Conservation (phyloP, 2,329 filamentous ascomycete genomes). For the Albifimbria verrucaria region DNA sequence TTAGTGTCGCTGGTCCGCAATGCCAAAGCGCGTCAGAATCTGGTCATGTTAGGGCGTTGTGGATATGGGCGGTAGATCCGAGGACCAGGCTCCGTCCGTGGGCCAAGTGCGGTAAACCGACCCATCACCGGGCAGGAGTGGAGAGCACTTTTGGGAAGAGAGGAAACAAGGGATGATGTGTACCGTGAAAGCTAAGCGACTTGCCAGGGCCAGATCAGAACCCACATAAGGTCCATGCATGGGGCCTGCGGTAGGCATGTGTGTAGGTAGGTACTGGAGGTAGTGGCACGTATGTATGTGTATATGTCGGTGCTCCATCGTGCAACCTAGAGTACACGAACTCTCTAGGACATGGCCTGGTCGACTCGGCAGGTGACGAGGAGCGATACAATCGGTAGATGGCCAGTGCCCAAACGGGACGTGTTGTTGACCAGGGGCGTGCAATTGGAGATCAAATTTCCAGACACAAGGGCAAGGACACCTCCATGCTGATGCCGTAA, state of each 20-base stretch:
- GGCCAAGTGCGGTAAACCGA: not conserved
- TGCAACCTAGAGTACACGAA: no score
- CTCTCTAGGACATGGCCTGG: not conserved
- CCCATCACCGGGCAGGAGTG: not conserved
- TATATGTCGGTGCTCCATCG: no score
- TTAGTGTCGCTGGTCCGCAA: not conserved
- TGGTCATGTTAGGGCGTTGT: not conserved
- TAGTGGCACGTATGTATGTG: no score
- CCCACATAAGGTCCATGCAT: not conserved
- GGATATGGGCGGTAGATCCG: not conserved
- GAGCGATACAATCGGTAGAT: not conserved
- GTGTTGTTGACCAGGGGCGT: not conserved
- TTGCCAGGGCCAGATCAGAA: not conserved
- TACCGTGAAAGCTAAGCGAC: not conserved
- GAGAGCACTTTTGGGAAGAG: not conserved
- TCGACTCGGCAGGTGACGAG: not conserved
- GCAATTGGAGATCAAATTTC: not conserved
- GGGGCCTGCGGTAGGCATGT: not conserved
- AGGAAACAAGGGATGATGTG: not conserved
- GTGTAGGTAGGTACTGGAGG: no score
- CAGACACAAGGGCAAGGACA: no score
- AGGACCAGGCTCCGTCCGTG: not conserved
- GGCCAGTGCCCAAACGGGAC: not conserved
- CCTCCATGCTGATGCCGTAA: no score
- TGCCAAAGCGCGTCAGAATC: not conserved